Percentiles rank a stretch among this genome's conserved stretches.
Conservation (phyloP, 805 yeast genomes). For the Hanseniaspora meyeri region DNA sequence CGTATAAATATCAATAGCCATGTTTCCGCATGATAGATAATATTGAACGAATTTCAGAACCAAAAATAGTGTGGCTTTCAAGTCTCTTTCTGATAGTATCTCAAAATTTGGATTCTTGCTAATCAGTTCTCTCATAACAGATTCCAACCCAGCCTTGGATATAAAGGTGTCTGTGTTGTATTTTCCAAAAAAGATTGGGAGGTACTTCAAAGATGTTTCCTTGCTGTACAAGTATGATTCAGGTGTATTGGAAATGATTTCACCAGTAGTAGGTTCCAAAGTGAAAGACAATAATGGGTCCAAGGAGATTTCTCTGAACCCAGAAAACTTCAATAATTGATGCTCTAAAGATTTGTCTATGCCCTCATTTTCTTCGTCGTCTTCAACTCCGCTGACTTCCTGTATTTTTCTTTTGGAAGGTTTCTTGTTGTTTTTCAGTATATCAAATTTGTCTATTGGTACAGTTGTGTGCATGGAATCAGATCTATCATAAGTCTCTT, state of each 20-base stretch:
- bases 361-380: background rate
- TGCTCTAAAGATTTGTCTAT: background rate
- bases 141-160: constrained; percentile 4
- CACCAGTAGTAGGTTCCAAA: background rate
- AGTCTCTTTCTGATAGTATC: constrained; percentile 7
- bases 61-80: constrained; percentile 8
- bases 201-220: background rate
- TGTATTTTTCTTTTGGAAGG: background rate
- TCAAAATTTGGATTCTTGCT: background rate
- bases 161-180: constrained; percentile 2
- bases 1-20: constrained; percentile 1
- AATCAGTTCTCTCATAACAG: constrained; percentile 1
- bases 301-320: background rate
- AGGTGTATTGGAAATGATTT: background rate
- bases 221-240: background rate
- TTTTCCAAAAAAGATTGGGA: background rate
- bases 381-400: background rate
- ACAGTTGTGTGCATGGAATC: constrained; percentile 6
- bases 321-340: background rate
- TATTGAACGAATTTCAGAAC: constrained; percentile 11
- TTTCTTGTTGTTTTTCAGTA: background rate
- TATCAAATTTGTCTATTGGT: constrained; percentile 9
- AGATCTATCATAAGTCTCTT: background rate
- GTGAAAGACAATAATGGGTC: background rate
- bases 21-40: constrained; percentile 6